Evolutionary conservation across 2,329 filamentous ascomycete genomes (phyloP).

Genomic region (Tolypocladium guangdongense): DNA sequence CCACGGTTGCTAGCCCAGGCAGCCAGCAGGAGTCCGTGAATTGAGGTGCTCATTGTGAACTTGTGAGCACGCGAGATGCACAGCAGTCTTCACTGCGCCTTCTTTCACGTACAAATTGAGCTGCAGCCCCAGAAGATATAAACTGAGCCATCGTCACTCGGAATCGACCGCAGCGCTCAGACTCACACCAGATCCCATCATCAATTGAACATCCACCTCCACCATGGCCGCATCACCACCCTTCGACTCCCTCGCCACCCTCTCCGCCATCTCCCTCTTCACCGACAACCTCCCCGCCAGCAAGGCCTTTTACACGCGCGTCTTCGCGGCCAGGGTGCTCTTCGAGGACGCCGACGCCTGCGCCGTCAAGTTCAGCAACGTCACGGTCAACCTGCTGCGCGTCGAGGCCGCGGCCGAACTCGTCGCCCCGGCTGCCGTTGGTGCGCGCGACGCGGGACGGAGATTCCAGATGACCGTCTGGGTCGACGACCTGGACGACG

Average conservation of each 20-base stretch:
- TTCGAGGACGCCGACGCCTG: constrained; percentile 7
- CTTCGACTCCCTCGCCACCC: background rate
- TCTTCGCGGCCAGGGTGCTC: constrained; percentile 5
- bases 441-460: background rate
- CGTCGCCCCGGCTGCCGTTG: background rate
- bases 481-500: constrained; percentile 4
- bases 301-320: constrained; percentile 3
- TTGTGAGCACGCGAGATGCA: too few species aligned
- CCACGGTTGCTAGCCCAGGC: background rate
- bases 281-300: background rate
- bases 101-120: background rate
- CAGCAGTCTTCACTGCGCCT: background rate
- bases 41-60: too few species aligned
- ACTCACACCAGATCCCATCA: too few species aligned
- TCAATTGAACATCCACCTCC: too few species aligned
- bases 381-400: constrained; percentile 4
- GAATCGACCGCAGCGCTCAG: too few species aligned
- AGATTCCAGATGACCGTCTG: background rate
- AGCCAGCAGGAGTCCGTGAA: too few species aligned
- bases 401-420: background rate
- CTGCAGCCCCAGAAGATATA: background rate
- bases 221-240: background rate
- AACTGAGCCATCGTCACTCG: too few species aligned
- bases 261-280: constrained; percentile 5
- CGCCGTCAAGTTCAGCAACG: constrained; percentile 6